phyloP scores from a whole-genome alignment of 805 yeast genomes.

The Jamesozyma spencerorum region DNA sequence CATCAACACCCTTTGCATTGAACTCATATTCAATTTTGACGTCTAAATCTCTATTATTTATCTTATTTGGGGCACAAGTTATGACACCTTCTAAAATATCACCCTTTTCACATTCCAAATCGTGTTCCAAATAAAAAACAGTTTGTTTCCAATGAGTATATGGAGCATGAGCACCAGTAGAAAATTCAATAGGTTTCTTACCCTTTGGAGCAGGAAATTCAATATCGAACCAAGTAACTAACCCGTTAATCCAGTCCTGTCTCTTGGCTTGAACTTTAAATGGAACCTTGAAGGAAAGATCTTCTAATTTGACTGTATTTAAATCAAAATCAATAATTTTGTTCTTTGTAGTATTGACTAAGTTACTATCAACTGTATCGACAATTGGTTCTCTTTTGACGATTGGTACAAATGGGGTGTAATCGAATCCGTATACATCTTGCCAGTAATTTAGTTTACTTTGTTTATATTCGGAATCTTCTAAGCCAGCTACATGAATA shows the following conservation, averaged over 20 bases:
- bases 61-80: conserved; percentile 64
- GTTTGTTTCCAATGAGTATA: conserved; percentile 99
- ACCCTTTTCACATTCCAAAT: conserved; percentile 64
- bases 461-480: conserved; percentile 83
- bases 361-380: conserved; percentile 77
- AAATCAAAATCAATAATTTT: conserved; percentile 76
- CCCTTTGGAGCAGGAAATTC: conserved; percentile 57
- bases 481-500: conserved; percentile 84
- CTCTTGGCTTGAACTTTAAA: conserved; percentile 67
- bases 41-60: conserved; percentile 85
- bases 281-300: conserved; percentile 64
- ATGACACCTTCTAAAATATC: conserved; percentile 66
- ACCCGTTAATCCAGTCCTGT: conserved; percentile 78
- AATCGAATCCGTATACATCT: conserved; percentile 94
- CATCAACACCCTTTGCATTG: conserved; percentile 35
- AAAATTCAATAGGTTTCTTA: conserved; percentile 57
- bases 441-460: conserved; percentile 94
- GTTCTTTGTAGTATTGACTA: conserved; percentile 64
- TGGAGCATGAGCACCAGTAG: conserved; percentile 89
- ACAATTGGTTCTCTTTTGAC: conserved; percentile 93
- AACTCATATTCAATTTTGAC: conserved; percentile 55
- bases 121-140: conserved; percentile 81
- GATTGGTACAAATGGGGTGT: conserved; percentile 75
- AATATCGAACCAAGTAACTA: conserved; percentile 91
- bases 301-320: conserved; percentile 77